Evolutionary conservation across 1,284 basidiomycete genomes (phyloP).

Genomic region (Pholiota adiposa): DNA sequence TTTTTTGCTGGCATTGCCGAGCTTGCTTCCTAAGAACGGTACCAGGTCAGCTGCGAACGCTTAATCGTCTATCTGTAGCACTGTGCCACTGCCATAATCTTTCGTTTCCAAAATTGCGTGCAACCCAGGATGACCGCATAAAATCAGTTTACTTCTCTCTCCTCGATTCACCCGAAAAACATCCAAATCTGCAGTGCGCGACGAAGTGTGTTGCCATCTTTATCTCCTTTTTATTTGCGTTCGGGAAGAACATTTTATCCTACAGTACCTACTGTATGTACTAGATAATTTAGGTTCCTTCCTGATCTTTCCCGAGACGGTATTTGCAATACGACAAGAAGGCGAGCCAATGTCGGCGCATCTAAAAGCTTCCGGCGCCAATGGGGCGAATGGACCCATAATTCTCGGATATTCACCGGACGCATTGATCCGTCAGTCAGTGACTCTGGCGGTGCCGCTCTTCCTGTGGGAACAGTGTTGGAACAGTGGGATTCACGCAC

Average conservation of each 20-base stretch:
- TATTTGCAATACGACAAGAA: not conserved
- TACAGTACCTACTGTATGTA: not conserved
- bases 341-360: not conserved
- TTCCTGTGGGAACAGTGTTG: too few species aligned
- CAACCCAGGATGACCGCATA: not conserved
- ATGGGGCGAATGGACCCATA: conserved; percentile 9
- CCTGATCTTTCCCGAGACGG: too few species aligned
- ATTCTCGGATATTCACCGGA: conserved; percentile 25
- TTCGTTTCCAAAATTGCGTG: not conserved
- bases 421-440: not conserved
- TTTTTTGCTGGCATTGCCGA: too few species aligned
- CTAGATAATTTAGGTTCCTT: not conserved
- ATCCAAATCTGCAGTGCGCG: not conserved
- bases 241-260: too few species aligned
- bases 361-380: conserved; percentile 2
- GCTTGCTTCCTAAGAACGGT: not conserved
- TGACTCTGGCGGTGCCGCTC: not conserved
- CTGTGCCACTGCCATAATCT: not conserved
- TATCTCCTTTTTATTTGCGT: not conserved
- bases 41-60: conserved; percentile 5
- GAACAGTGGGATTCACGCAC: not conserved
- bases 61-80: conserved; percentile 12
- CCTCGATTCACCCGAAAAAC: conserved; percentile 14
- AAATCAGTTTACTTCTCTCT: not conserved
- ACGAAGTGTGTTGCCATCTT: not conserved